These are phyloP conservation scores for Arthrobotrys iridis DNA, from an alignment of 2,329 filamentous ascomycete species.

Conservation along the genomic window DNA sequence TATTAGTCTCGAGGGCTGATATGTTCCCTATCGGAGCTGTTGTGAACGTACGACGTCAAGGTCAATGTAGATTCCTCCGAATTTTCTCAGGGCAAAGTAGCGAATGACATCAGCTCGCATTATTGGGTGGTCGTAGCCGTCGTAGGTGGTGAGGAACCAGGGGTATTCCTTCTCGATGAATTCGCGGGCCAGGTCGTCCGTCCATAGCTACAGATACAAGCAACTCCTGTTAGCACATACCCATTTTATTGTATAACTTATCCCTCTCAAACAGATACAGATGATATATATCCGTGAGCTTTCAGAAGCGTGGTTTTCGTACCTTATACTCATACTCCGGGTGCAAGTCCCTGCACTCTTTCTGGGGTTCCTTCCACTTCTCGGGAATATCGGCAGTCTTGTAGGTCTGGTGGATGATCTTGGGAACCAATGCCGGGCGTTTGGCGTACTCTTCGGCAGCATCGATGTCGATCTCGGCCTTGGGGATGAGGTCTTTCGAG, in stretches of 20 bases:
- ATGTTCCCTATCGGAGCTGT: no score
- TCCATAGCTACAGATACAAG: constrained; percentile 72
- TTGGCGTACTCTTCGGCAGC: constrained; percentile 69
- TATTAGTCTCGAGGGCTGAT: no score
- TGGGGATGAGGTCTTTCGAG: constrained; percentile 72
- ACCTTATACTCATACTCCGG: constrained; percentile 79
- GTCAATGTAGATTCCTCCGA: constrained; percentile 83
- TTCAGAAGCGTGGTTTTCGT: background rate
- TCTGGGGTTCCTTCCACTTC: constrained; percentile 73
- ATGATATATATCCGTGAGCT: background rate
- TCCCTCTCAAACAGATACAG: background rate
- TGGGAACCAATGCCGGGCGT: constrained; percentile 73
- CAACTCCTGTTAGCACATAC: constrained; percentile 59
- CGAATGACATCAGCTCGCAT: constrained; percentile 81
- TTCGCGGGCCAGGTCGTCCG: constrained; percentile 73
- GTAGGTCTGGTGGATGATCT: constrained; percentile 82
- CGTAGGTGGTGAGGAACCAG: constrained; percentile 80
- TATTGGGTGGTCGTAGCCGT: constrained; percentile 77
- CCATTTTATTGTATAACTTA: no score
- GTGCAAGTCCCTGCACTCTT: constrained; percentile 74
- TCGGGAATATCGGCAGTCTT: constrained; percentile 74
- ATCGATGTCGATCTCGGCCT: constrained; percentile 72
- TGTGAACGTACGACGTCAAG: constrained; percentile 74
- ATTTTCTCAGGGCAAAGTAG: constrained; percentile 81
- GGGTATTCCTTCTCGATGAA: constrained; percentile 79